These are phyloP conservation scores for Clitopilus passeckerianus DNA, from an alignment of 768 basidiomycete genomes.

Conservation along the genomic window DNA sequence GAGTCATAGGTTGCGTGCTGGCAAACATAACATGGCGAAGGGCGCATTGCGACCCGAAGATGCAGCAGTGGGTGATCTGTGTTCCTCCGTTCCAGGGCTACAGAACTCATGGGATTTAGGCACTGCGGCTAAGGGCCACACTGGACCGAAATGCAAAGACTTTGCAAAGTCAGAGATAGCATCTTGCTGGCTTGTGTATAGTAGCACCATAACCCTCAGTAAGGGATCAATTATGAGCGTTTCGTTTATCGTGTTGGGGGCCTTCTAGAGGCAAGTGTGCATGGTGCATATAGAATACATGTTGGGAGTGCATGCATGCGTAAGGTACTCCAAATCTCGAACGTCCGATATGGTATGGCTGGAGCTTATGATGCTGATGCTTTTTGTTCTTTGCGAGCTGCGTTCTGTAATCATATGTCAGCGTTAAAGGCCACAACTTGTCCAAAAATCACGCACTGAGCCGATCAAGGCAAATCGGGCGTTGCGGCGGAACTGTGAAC, in stretches of 20 bases:
- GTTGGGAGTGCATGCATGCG: background rate
- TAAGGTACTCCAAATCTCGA: background rate
- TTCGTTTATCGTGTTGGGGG: conserved; percentile 1
- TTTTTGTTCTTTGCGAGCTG: conserved; percentile 61
- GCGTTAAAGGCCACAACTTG: no score
- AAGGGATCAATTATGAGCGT: conserved; percentile 1
- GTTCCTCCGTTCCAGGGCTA: background rate
- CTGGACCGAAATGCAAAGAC: conserved; percentile 50
- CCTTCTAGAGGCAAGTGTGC: background rate
- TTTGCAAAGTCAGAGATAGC: conserved; percentile 23
- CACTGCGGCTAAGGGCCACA: conserved; percentile 61
- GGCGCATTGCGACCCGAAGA: conserved; percentile 79
- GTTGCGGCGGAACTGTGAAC: conserved; percentile 77
- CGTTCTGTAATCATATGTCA: conserved; percentile 37
- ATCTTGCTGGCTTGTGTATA: background rate
- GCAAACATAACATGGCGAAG: conserved; percentile 88
- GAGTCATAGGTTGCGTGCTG: conserved; percentile 51
- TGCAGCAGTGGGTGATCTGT: conserved; percentile 56
- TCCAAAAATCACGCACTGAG: conserved; percentile 47
- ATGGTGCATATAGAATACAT: background rate
- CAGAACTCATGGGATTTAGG: conserved; percentile 32
- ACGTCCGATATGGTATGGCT: background rate
- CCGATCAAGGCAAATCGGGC: conserved; percentile 67
- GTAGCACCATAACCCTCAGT: background rate
- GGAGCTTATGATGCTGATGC: conserved; percentile 27